A percentile compares a stretch with the other conserved stretches of the same genome.
Conservation (phyloP, 2,329 filamentous ascomycete genomes). For the Botrytis squamosa region DNA sequence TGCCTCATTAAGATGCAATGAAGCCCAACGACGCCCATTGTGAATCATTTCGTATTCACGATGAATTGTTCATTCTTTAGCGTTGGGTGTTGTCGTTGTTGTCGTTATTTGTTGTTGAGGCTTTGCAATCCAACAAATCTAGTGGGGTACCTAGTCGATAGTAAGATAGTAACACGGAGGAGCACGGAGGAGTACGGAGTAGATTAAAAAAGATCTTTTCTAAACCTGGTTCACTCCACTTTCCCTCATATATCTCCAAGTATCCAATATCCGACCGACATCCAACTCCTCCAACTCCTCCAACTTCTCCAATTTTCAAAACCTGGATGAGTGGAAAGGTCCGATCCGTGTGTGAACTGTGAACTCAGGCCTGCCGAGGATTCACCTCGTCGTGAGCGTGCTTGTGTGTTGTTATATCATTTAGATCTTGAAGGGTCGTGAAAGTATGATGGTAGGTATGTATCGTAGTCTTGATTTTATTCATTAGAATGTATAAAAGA, state of each 20-base stretch:
- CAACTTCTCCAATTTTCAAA: background rate
- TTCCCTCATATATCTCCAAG: background rate
- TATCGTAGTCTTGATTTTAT: no score
- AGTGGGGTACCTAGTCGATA: background rate
- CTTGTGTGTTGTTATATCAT: background rate
- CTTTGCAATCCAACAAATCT: constrained; percentile 6
- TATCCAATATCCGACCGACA: background rate
- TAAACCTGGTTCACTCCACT: background rate
- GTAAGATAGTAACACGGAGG: background rate
- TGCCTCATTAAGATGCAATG: background rate
- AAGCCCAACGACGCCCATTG: background rate
- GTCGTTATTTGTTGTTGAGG: constrained; percentile 4
- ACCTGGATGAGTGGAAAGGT: background rate
- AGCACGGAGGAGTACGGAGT: background rate
- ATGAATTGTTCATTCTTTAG: constrained; percentile 11
- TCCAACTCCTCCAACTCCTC: background rate
- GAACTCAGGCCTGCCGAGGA: background rate
- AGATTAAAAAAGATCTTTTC: background rate
- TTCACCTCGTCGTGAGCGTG: background rate
- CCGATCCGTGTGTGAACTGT: background rate
- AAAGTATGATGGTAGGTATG: background rate
- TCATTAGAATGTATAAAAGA: no score
- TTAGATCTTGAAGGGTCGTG: background rate
- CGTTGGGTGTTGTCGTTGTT: constrained; percentile 4
- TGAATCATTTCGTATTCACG: background rate